Percentiles rank a stretch among this genome's conserved stretches.
phyloP scores from a whole-genome alignment of 768 basidiomycete species.

The Amanita rimosa region DNA sequence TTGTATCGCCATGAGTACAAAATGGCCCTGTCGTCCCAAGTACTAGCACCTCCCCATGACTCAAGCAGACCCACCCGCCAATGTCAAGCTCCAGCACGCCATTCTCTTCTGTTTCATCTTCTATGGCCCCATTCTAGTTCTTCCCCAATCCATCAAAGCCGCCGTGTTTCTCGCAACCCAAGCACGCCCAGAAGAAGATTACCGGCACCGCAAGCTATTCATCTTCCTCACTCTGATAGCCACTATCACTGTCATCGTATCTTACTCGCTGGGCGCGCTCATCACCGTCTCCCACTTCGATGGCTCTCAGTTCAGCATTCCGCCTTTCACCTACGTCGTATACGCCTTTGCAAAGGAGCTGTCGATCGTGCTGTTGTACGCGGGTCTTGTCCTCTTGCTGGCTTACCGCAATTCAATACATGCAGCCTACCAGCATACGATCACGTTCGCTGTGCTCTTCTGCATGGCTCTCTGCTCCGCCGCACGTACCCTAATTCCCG shows the following conservation, averaged over 20 bases:
- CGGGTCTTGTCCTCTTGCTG: background rate
- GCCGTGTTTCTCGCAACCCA: background rate
- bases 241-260: background rate
- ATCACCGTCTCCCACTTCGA: background rate
- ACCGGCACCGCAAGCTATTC: background rate
- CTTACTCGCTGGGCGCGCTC: background rate
- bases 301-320: background rate
- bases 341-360: background rate
- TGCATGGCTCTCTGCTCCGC: background rate
- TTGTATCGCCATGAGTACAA: too few species aligned
- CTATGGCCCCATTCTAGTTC: background rate
- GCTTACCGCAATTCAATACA: background rate
- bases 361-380: background rate
- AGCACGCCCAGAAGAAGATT: background rate
- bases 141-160: conserved; percentile 1
- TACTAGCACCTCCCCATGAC: too few species aligned
- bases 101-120: conserved; percentile 1
- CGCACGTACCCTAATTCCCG: background rate
- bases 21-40: too few species aligned
- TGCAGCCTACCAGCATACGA: background rate
- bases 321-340: background rate
- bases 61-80: background rate
- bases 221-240: background rate
- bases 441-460: background rate
- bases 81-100: background rate